Conservation (phyloP, 2,329 filamentous ascomycete species). For the Trichoderma lentiforme region DNA sequence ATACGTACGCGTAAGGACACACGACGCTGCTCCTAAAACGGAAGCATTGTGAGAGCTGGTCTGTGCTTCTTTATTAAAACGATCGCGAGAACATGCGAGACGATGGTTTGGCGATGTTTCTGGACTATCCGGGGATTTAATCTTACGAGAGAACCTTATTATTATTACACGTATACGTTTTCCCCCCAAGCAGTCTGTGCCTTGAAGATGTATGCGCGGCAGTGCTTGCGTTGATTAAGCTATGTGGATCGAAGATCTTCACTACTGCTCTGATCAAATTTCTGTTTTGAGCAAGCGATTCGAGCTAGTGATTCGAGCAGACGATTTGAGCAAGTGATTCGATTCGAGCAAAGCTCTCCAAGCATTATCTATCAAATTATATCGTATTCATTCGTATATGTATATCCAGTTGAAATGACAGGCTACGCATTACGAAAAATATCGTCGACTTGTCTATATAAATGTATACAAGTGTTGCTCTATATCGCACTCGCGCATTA, state of each 20-base stretch:
- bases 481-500: not conserved
- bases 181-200: too few species aligned
- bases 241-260: not conserved
- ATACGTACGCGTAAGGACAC: too few species aligned
- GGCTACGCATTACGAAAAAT: fast-evolving
- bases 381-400: not conserved
- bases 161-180: not conserved
- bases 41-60: not conserved
- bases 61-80: not conserved
- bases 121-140: not conserved
- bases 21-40: not conserved
- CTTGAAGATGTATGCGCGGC: not conserved
- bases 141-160: not conserved
- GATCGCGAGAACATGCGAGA: not conserved
- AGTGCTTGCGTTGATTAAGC: not conserved
- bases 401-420: not conserved
- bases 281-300: not conserved
- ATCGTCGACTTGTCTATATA: not conserved
- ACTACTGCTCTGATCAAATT: not conserved
- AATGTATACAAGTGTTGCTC: not conserved
- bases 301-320: too few species aligned
- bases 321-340: not conserved
- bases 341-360: not conserved
- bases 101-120: not conserved
- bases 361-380: not conserved